Percentiles rank a stretch among this genome's conserved stretches.
phyloP scores from a whole-genome alignment of 176 grass and related monocot species.

The Phoenix roebelenii region DNA sequence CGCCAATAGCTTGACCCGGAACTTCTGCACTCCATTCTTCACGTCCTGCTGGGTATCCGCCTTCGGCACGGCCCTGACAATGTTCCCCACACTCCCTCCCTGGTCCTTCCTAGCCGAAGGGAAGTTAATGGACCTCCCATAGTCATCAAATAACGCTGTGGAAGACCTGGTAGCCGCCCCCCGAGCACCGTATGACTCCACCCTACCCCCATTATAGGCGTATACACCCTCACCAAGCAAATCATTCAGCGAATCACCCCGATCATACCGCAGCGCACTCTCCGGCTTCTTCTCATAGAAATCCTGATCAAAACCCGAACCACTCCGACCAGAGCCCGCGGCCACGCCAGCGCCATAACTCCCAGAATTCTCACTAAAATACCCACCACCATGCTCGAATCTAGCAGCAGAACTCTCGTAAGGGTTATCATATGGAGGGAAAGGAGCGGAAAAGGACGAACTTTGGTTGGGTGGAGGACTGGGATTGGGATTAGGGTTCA shows the following conservation, averaged over 20 bases:
- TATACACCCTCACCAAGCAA: constrained; percentile 62
- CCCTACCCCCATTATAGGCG: constrained; percentile 53
- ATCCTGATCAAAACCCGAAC: constrained; percentile 42
- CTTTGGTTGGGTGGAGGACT: constrained; percentile 7
- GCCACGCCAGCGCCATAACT: background rate
- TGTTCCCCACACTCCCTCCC: constrained; percentile 44
- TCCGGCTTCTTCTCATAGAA: constrained; percentile 29
- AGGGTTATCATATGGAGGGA: constrained; percentile 46
- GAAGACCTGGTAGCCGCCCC: constrained; percentile 57
- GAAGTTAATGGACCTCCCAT: constrained; percentile 69
- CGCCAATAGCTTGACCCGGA: constrained; percentile 77
- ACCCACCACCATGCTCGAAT: background rate
- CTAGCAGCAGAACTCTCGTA: constrained; percentile 13
- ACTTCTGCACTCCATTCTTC: constrained; percentile 85
- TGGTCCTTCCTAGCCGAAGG: constrained; percentile 32
- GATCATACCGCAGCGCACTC: constrained; percentile 2
- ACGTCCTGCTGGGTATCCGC: constrained; percentile 56
- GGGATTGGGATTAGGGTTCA: constrained; percentile 9
- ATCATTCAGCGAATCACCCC: constrained; percentile 18
- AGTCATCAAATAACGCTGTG: constrained; percentile 69
- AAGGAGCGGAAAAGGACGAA: constrained; percentile 32
- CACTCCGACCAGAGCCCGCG: constrained; percentile 30
- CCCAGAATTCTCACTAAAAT: constrained; percentile 4
- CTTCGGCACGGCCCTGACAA: constrained; percentile 86
- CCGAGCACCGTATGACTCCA: constrained; percentile 68